Percentiles rank a stretch among this genome's conserved stretches.
phyloP scores from a whole-genome alignment of 768 basidiomycete species.

The Stropharia rugosoannulata region DNA sequence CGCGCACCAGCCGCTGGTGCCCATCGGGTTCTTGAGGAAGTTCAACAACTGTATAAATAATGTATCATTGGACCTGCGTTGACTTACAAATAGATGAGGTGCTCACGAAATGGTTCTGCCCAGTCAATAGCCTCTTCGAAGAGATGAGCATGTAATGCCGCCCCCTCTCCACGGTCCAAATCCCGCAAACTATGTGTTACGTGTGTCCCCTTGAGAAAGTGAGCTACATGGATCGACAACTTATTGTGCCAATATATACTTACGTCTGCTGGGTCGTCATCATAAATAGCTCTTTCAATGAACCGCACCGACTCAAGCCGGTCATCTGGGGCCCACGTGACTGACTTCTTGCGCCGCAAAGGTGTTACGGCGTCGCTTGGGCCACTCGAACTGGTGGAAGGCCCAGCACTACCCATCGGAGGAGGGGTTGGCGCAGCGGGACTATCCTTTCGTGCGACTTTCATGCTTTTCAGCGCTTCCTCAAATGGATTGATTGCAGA shows the following conservation, averaged over 20 bases:
- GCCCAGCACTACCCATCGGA: constrained; percentile 45
- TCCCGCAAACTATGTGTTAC: constrained; percentile 73
- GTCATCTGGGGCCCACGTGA: constrained; percentile 76
- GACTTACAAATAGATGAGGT: constrained; percentile 19
- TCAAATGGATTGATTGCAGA: constrained; percentile 80
- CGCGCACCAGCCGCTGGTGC: constrained; percentile 53
- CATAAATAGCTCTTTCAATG: constrained; percentile 87
- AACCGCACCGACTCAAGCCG: constrained; percentile 72
- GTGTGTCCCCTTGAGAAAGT: constrained; percentile 66
- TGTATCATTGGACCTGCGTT: constrained; percentile 20
- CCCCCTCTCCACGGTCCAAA: constrained; percentile 86
- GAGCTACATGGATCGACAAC: constrained; percentile 29
- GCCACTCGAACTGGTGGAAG: constrained; percentile 24
- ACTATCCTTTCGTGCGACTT: constrained; percentile 47
- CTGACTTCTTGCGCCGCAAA: constrained; percentile 68
- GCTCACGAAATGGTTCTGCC: constrained; percentile 80
- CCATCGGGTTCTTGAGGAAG: constrained; percentile 57
- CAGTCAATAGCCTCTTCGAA: constrained; percentile 90
- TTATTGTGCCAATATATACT: constrained; percentile 48
- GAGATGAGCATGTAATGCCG: constrained; percentile 76
- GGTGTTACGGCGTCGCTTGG: constrained; percentile 34
- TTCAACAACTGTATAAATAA: constrained; percentile 50
- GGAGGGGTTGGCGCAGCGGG: constrained; percentile 64
- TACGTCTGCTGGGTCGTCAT: constrained; percentile 87
- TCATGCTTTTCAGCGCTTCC: constrained; percentile 79